Evolutionary conservation across 176 grass and related monocot species (phyloP).

Genomic region (Oryza nivara): DNA sequence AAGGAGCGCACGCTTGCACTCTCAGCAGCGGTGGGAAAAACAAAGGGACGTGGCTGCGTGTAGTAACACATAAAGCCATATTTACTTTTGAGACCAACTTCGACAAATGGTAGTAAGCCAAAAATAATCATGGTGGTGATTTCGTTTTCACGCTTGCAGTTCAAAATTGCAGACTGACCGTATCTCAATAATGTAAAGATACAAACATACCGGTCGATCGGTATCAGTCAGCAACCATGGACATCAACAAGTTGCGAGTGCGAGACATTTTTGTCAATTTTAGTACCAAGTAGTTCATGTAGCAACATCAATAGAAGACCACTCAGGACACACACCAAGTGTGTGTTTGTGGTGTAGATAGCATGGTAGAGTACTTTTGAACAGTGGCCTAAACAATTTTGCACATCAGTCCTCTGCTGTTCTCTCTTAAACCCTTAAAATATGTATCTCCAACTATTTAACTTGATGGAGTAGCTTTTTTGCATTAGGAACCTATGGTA

Average conservation of each 20-base stretch:
- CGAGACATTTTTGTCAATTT: not conserved
- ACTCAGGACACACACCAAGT: not conserved
- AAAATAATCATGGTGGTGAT: not conserved
- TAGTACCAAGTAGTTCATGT: not conserved
- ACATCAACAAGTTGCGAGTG: not conserved
- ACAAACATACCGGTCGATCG: not conserved
- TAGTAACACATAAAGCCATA: not conserved
- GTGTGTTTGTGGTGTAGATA: not conserved
- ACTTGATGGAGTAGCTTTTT: no score
- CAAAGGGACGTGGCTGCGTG: not conserved
- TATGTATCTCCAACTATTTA: no score
- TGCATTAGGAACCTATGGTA: no score
- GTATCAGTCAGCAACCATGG: not conserved
- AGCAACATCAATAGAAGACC: not conserved
- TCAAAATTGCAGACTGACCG: no score
- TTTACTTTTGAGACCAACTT: not conserved
- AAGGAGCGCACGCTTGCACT: no score
- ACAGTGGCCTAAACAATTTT: not conserved
- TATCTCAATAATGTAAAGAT: no score
- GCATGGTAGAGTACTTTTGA: not conserved
- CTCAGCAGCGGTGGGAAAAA: not conserved
- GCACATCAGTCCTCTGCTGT: not conserved
- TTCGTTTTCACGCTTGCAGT: not conserved
- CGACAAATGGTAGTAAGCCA: not conserved
- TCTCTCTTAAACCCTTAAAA: no score